These are phyloP conservation scores for Alloteropsis semialata DNA, from an alignment of 176 grass and related monocot species.

Conservation along the genomic window DNA sequence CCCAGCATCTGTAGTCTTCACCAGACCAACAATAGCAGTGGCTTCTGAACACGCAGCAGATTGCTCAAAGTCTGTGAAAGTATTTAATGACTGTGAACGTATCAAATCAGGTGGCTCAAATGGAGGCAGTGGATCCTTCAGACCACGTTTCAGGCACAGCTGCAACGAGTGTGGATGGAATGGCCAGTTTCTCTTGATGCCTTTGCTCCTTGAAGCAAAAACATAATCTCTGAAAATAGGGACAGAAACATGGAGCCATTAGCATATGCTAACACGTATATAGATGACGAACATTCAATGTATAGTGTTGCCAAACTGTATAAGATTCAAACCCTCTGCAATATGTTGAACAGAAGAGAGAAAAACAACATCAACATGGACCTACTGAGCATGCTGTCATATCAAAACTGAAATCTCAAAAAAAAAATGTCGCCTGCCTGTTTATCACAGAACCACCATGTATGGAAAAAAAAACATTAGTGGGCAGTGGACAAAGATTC, in stretches of 20 bases:
- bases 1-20: constrained; percentile 40
- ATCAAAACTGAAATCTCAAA: constrained; percentile 34
- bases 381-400: constrained; percentile 42
- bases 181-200: constrained; percentile 75
- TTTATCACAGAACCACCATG: constrained; percentile 34
- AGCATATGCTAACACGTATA: constrained; percentile 41
- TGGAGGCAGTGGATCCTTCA: constrained; percentile 74
- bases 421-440: neutral
- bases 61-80: constrained; percentile 29
- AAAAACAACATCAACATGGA: constrained; percentile 45
- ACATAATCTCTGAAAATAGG: constrained; percentile 74
- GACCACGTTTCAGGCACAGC: constrained; percentile 71
- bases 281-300: constrained; percentile 3
- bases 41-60: constrained; percentile 20
- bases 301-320: constrained; percentile 32
- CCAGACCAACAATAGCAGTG: constrained; percentile 13
- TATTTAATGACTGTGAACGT: constrained; percentile 37
- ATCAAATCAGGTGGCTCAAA: constrained; percentile 79
- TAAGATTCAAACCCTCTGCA: constrained; percentile 23
- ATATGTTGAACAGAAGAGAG: constrained; percentile 23
- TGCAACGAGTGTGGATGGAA: constrained; percentile 61
- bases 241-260: constrained; percentile 29
- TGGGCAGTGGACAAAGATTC: constrained; percentile 37
- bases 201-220: constrained; percentile 73
- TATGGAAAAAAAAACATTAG: constrained; percentile 17